These are phyloP conservation scores for Lolium multiflorum DNA, from an alignment of 176 grass and related monocot genomes.

Conservation along the genomic window DNA sequence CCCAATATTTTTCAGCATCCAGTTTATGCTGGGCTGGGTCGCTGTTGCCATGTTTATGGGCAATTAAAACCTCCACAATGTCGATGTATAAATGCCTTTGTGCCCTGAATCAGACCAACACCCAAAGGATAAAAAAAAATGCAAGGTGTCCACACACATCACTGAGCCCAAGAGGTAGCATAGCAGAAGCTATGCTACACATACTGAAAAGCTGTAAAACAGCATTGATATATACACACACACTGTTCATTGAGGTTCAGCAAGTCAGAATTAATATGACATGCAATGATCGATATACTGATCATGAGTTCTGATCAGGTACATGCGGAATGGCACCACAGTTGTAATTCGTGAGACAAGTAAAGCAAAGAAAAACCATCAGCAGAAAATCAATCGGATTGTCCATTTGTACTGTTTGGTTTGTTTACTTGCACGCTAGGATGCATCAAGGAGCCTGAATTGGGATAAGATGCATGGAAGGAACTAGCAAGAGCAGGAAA, in stretches of 20 bases:
- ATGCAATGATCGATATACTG: background rate
- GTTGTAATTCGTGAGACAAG: background rate
- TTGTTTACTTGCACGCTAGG: too few species aligned
- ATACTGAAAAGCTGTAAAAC: background rate
- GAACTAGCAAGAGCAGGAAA: too few species aligned
- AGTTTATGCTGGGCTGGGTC: background rate
- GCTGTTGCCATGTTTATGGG: background rate
- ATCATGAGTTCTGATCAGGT: background rate
- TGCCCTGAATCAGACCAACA: background rate
- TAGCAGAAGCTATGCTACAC: background rate
- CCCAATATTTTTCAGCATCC: background rate
- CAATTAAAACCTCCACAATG: background rate
- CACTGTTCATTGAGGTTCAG: background rate
- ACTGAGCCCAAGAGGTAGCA: background rate
- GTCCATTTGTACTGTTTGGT: too few species aligned
- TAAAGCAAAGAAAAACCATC: background rate
- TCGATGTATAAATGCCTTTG: background rate
- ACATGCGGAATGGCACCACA: too few species aligned
- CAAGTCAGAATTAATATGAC: background rate
- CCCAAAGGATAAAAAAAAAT: slow-evolving; percentile 7
- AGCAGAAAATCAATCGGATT: too few species aligned
- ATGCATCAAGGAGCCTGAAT: too few species aligned
- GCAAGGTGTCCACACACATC: background rate
- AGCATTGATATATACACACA: background rate
- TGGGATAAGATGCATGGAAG: too few species aligned